These are phyloP conservation scores for Hydrangea macrophylla DNA, from an alignment of 148 eudicot species.

Conservation along the genomic window DNA sequence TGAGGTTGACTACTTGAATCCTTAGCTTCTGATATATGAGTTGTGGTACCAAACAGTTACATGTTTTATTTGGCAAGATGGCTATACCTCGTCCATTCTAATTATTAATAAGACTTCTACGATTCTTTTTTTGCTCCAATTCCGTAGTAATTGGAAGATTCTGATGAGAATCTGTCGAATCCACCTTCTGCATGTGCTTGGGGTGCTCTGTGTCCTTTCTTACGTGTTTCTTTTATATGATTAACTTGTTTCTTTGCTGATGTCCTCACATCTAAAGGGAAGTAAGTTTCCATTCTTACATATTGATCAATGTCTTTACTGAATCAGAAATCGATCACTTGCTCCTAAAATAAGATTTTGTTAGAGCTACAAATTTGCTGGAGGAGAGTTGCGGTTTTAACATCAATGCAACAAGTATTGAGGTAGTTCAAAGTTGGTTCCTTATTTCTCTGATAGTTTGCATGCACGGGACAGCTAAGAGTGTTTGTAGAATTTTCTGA, in stretches of 20 bases:
- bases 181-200: neutral
- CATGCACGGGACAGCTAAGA: neutral
- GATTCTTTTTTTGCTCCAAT: neutral
- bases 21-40: neutral
- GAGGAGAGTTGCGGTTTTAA: no score
- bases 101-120: neutral
- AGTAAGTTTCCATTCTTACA: neutral
- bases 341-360: neutral
- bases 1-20: neutral
- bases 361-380: neutral
- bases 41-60: neutral
- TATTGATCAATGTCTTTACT: neutral
- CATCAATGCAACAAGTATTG: neutral
- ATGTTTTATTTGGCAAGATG: neutral
- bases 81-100: neutral
- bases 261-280: neutral
- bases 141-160: no score
- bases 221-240: neutral
- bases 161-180: no score
- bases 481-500: neutral
- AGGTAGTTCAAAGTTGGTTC: neutral
- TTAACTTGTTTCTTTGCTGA: neutral
- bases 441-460: neutral
- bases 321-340: neutral
- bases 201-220: neutral